phyloP scores from a whole-genome alignment of 371 early-diverging fungal genomes.

The Conidiobolus incongruus region DNA sequence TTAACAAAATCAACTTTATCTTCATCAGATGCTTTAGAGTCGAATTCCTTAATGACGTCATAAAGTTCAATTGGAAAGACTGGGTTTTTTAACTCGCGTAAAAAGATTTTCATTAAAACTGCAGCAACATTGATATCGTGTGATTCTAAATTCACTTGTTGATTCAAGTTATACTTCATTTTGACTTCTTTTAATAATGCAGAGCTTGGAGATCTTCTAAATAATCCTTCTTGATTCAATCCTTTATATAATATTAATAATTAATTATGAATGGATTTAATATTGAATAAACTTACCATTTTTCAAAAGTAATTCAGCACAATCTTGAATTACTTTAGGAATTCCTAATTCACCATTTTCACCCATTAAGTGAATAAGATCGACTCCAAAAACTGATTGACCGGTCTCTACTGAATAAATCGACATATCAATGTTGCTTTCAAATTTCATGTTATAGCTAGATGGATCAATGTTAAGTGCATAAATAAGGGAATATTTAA shows the following conservation, averaged over 20 bases:
- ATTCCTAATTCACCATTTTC: slow-evolving; percentile 24
- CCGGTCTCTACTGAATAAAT: slow-evolving; percentile 6
- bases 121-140: slow-evolving; percentile 65
- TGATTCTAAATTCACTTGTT: slow-evolving; percentile 21
- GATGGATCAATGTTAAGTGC: background rate
- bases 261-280: background rate
- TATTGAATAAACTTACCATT: slow-evolving; percentile 12
- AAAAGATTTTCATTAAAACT: slow-evolving; percentile 62
- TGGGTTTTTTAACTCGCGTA: slow-evolving; percentile 58
- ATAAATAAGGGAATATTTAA: background rate
- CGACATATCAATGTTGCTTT: slow-evolving; percentile 12
- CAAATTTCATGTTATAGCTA: slow-evolving; percentile 16
- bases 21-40: background rate
- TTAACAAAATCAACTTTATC: slow-evolving; percentile 14
- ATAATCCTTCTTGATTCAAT: slow-evolving; percentile 64
- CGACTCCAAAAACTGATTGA: slow-evolving; percentile 25
- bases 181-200: slow-evolving; percentile 31
- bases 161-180: slow-evolving; percentile 33
- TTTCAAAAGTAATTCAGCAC: slow-evolving; percentile 19
- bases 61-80: slow-evolving; percentile 30
- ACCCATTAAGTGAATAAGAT: slow-evolving; percentile 40
- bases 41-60: slow-evolving; percentile 12
- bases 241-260: slow-evolving; percentile 15
- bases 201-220: slow-evolving; percentile 61
- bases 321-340: slow-evolving; percentile 30